Conservation (phyloP, 1,139 yeast species). For the Arxiozyma bovina region DNA sequence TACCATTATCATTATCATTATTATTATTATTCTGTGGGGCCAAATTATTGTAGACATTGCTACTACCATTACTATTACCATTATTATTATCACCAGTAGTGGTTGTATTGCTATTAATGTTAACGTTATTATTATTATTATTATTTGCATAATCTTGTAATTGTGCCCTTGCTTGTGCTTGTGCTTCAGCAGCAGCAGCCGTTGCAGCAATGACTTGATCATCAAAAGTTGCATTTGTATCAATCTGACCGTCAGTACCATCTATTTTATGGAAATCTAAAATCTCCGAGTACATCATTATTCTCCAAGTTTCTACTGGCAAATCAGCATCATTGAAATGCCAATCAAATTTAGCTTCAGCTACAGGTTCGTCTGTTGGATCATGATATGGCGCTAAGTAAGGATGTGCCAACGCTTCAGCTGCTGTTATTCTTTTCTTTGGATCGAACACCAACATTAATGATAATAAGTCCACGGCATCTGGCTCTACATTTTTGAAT, state of each 20-base stretch:
- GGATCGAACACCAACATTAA: conserved; percentile 94
- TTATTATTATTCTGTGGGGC: conserved; percentile 4
- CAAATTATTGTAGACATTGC: conserved; percentile 8
- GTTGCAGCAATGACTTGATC: conserved; percentile 33
- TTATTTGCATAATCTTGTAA: background rate
- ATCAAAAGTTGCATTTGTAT: conserved; percentile 30
- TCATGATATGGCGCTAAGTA: conserved; percentile 97
- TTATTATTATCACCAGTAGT: conserved; percentile 4
- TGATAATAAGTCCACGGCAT: conserved; percentile 80
- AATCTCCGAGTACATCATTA: conserved; percentile 97
- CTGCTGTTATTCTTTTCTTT: conserved; percentile 85
- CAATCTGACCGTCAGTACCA: conserved; percentile 29
- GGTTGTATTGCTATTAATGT: conserved; percentile 1
- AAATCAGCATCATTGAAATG: conserved; percentile 95
- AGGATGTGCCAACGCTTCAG: conserved; percentile 80
- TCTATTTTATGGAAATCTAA: conserved; percentile 71
- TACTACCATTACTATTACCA: conserved; percentile 13
- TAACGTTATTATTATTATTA: conserved; percentile 1
- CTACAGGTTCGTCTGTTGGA: conserved; percentile 94
- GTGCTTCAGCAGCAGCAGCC: conserved; percentile 30
- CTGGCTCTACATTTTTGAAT: conserved; percentile 81
- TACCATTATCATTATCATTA: no score
- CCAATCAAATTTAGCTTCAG: conserved; percentile 94
- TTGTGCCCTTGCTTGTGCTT: conserved; percentile 26
- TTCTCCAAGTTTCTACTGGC: conserved; percentile 97